Conservation (phyloP, 179 eudicot species). For the Sideroxylon spinosum region DNA sequence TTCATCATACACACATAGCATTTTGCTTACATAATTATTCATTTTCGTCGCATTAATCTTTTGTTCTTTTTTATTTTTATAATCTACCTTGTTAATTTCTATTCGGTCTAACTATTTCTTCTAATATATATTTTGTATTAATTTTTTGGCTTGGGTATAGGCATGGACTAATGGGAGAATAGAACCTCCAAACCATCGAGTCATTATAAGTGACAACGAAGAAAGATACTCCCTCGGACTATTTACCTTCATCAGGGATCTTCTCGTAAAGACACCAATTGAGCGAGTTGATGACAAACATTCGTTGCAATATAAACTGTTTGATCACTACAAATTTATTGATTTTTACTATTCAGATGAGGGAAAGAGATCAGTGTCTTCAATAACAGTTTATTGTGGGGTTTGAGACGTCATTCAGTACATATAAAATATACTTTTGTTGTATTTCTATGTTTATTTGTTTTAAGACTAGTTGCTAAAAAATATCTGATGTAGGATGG, state of each 20-base stretch:
- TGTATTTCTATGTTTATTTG: neutral
- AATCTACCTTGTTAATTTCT: neutral
- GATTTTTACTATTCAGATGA: slow-evolving; percentile 28
- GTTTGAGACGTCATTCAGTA: slow-evolving; percentile 9
- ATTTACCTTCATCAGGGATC: slow-evolving; percentile 34
- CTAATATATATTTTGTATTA: neutral
- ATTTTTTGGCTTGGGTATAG: slow-evolving; percentile 16
- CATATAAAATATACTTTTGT: neutral
- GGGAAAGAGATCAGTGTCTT: slow-evolving; percentile 30
- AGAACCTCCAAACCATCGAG: slow-evolving; percentile 30
- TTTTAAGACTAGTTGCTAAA: neutral
- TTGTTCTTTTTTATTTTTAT: neutral
- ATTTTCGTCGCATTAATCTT: neutral
- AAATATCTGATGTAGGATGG: neutral
- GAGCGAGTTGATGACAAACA: slow-evolving; percentile 30
- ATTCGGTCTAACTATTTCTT: neutral
- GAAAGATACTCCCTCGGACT: slow-evolving; percentile 36
- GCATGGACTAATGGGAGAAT: slow-evolving; percentile 48
- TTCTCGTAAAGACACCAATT: slow-evolving; percentile 21
- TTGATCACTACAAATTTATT: slow-evolving; percentile 33
- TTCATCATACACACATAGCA: no score
- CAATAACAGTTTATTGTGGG: slow-evolving; percentile 36
- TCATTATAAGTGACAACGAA: slow-evolving; percentile 28
- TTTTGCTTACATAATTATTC: neutral
- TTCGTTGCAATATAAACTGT: slow-evolving; percentile 27